phyloP scores from a whole-genome alignment of 2,329 filamentous ascomycete species.

The Salinomyces thailandicus region DNA sequence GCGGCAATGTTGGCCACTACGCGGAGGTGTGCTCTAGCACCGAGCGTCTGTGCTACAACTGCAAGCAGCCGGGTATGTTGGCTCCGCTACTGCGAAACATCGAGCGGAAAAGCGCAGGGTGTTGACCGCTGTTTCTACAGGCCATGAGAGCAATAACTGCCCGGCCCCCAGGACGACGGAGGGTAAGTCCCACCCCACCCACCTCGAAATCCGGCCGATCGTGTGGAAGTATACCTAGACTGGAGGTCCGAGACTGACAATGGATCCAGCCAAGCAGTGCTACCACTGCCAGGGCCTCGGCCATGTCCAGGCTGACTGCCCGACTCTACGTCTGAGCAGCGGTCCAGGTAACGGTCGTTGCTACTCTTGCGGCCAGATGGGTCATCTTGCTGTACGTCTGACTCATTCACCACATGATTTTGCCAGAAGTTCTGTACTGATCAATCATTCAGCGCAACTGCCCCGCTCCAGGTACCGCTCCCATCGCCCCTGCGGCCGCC shows the following conservation, averaged over 20 bases:
- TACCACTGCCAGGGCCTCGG: conserved; percentile 98
- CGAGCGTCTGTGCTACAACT: conserved; percentile 99
- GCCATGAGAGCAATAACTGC: conserved; percentile 96
- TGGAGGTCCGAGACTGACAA: conserved; percentile 19
- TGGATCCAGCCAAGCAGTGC: conserved; percentile 77
- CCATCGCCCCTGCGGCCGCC: conserved; percentile 18
- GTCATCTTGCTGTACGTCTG: conserved; percentile 71
- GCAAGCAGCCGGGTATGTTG: conserved; percentile 69
- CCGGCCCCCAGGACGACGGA: conserved; percentile 93
- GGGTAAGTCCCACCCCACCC: conserved; percentile 45
- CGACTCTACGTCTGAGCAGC: conserved; percentile 81
- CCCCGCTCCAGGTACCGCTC: conserved; percentile 61
- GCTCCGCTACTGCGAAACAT: background rate
- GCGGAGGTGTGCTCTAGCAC: conserved; percentile 92
- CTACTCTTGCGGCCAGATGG: conserved; percentile 91
- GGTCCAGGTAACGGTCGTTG: conserved; percentile 75
- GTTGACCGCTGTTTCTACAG: conserved; percentile 33
- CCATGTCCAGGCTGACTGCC: conserved; percentile 97
- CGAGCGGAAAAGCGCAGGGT: conserved; percentile 23
- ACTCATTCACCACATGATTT: too few species aligned
- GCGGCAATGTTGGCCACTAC: conserved; percentile 44
- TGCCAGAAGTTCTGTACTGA: too few species aligned
- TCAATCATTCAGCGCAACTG: conserved; percentile 68
- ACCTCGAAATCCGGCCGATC: background rate
- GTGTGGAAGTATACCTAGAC: too few species aligned